Evolutionary conservation across 1,139 yeast genomes (phyloP).

Genomic region (Pichia sp.): DNA sequence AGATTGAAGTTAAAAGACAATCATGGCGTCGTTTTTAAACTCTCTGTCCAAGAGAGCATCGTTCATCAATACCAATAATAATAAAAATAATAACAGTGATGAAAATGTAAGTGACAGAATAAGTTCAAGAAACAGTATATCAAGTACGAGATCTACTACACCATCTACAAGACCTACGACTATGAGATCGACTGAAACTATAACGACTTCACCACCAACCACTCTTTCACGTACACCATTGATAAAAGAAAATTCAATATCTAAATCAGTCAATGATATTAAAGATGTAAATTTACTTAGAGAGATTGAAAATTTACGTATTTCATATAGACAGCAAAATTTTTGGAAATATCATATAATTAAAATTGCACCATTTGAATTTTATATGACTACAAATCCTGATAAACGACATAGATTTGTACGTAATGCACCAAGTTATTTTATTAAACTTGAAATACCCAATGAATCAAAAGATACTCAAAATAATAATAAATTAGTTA

Average conservation of each 20-base stretch:
- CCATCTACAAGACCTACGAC: slow-evolving; percentile 1
- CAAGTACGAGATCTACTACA: not conserved
- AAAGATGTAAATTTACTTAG: not conserved
- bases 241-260: not conserved
- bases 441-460: slow-evolving; percentile 37
- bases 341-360: slow-evolving; percentile 61
- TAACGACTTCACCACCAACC: slow-evolving; percentile 1
- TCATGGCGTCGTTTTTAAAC: slow-evolving; percentile 2
- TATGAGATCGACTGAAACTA: not conserved
- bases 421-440: slow-evolving; percentile 52
- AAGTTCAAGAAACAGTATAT: not conserved
- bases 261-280: not conserved
- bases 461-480: slow-evolving; percentile 11
- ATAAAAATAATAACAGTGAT: not conserved
- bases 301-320: slow-evolving; percentile 11
- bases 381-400: slow-evolving; percentile 57
- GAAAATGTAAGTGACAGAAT: not conserved
- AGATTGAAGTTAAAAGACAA: too few species aligned
- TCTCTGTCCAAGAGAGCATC: not conserved
- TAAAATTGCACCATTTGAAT: slow-evolving; percentile 39
- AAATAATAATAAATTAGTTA: not conserved
- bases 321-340: slow-evolving; percentile 17
- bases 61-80: too few species aligned
- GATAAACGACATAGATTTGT: slow-evolving; percentile 48
- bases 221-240: slow-evolving; percentile 6